Conservation (phyloP, 257 asterid genomes). For the Solanum medicagineum region DNA sequence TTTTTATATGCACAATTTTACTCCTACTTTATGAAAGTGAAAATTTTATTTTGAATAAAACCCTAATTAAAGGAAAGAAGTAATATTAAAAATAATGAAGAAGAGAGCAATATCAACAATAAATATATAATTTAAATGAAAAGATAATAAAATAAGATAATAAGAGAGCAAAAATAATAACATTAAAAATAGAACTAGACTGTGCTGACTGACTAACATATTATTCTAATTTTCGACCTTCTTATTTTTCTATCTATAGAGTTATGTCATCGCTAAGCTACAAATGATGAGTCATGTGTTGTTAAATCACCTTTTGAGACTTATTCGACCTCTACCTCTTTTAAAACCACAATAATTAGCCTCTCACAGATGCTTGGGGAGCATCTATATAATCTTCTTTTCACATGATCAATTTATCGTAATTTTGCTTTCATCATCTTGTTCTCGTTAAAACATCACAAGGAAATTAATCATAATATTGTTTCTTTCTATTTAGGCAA, state of each 20-base stretch:
- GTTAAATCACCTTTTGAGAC: neutral
- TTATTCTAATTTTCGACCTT: no score
- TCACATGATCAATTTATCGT: neutral
- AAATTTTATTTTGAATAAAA: neutral
- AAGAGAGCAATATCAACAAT: accelerated
- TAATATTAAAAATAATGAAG: neutral
- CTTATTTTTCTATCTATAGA: neutral
- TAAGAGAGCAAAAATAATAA: neutral
- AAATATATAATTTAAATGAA: neutral
- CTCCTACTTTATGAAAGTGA: neutral
- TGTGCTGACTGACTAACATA: accelerated
- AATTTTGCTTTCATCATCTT: neutral
- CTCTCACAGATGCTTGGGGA: accelerated
- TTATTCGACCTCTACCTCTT: neutral
- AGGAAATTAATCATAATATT: neutral
- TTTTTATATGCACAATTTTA: neutral
- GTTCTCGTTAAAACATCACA: neutral
- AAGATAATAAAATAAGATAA: neutral
- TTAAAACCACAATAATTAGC: neutral
- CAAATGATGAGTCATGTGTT: accelerated
- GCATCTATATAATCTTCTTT: neutral
- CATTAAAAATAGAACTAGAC: neutral
- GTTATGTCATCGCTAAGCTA: neutral
- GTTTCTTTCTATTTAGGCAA: neutral
- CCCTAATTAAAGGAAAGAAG: no score